Base-by-base conservation (phyloP, 2,329 filamentous ascomycete genomes). In the Chaetothyriales sp. region DNA sequence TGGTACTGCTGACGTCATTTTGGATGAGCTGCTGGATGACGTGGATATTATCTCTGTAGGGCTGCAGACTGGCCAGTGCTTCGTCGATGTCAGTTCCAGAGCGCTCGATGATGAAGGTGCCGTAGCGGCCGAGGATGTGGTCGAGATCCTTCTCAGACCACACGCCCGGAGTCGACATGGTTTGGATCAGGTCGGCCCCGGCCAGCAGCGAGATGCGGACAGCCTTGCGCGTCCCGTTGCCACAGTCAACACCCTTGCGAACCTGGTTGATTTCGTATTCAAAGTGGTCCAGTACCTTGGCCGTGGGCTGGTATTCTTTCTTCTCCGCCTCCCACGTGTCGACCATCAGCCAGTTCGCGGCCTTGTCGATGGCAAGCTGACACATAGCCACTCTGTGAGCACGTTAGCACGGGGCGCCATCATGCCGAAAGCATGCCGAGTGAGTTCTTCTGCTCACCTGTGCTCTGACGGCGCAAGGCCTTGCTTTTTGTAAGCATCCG, bases 301-400 rank as follows among this genome's bases (percentile, higher is more conserved):
- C 90, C 0, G 90, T 97, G 15, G 89, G 88, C 56, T 88, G 83
- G 65, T 95, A 97, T 59, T 85, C 77, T 63, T 83, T 79, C 69
- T 94, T 82, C 61, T 85, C 73, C n/a, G 87, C 85, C 73, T 95
- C 89, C 83, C 86, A 94, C 0, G 85, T 81, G 65, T 94, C 88
- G 46, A 92, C 86, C 81, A 88, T 88, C 54, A 94, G 74, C 82
- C 85, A 89, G 61, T 81, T 80, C 48, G 83, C 82, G 49, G 85
- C 82, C 60, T 85, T 77, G 60, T 82, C 78, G 20, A 88, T 82
- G 6, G 88, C 89, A 40, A 94, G 74, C 61, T 85, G 78, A 68
- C 88, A 94, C 89, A 95, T 95, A 57, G 83, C 81, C 58, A 92
- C 77, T 60, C 78, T 80, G 52, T 15, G 19, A 33, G 10, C 44